Percentiles rank a stretch among this genome's conserved stretches.
These are phyloP conservation scores for Verticillium dahliae DNA, from an alignment of 2,329 filamentous ascomycete species.

Conservation along the genomic window DNA sequence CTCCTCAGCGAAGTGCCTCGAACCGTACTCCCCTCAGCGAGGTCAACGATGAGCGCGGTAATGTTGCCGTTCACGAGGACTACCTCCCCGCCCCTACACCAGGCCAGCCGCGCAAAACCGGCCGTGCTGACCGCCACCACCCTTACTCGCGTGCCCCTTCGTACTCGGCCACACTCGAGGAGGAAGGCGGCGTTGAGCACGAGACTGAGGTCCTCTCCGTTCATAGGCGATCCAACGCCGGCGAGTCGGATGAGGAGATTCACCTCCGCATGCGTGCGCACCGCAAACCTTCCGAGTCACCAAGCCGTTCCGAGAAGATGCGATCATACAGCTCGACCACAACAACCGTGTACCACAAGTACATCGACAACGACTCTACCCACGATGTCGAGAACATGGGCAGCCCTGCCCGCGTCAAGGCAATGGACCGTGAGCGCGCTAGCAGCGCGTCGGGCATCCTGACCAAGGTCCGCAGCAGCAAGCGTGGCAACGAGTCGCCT, in stretches of 20 bases:
- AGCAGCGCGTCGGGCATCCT: constrained; percentile 49
- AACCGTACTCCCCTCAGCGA: constrained; percentile 86
- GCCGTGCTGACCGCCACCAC: constrained; percentile 69
- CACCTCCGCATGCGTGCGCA: constrained; percentile 67
- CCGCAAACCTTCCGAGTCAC: constrained; percentile 58
- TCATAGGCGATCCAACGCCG: constrained; percentile 54
- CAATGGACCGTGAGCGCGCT: constrained; percentile 44
- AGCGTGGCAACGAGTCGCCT: constrained; percentile 44
- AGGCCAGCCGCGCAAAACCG: constrained; percentile 87
- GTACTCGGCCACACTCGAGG: constrained; percentile 36
- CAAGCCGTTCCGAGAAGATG: constrained; percentile 51
- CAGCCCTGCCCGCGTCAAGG: constrained; percentile 44
- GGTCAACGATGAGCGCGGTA: constrained; percentile 73
- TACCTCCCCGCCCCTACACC: constrained; percentile 93
- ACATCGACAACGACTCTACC: constrained; percentile 59
- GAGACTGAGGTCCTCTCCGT: constrained; percentile 56
- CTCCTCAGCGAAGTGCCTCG: constrained; percentile 70
- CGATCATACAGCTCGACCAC: constrained; percentile 73
- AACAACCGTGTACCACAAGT: constrained; percentile 56
- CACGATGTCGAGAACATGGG: constrained; percentile 66
- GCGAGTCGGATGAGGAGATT: constrained; percentile 76
- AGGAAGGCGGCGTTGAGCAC: constrained; percentile 39
- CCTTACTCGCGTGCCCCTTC: constrained; percentile 58
- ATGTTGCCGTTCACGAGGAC: constrained; percentile 70
- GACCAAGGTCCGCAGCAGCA: constrained; percentile 60